Evolutionary conservation across 2,329 filamentous ascomycete species (phyloP), one percentile per base, ranked within the genome.

Genomic region (Colletotrichum falcatum): DNA sequence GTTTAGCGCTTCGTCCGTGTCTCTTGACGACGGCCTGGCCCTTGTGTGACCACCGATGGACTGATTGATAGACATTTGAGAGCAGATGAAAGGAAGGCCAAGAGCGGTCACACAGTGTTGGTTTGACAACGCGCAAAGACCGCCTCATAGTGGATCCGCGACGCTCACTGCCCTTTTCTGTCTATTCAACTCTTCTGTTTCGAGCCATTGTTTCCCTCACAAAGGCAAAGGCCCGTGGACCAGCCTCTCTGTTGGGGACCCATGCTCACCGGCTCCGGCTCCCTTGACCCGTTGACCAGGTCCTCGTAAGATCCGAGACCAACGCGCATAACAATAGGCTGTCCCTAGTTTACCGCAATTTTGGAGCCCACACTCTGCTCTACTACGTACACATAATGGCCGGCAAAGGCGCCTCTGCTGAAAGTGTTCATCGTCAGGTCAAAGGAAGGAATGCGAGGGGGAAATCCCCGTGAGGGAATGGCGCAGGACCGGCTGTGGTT

Each of bases 241-340:
- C 37, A 35, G 18, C 42, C 14, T n/a, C 44, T 23, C 33, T 28
- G 30, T 53, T 23, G 23, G 30, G 54, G 39, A n/a, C 20, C 55
- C 63, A 18, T 62, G 56, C 44, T 62, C 42, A 39, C 67, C 56
- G 63, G 56, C 58, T 62, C 49, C 67, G 67, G 63, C 58, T 70
- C n/a, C 67, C 35, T 58, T 61, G 44, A 35, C 49, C 67, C 56
- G 63, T 66, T 51, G 56, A 66, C 67, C 63, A 51, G 67, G 67
- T 61, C 28, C 42, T 49, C 28, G 58, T 62, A 28, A 44, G 55
- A 61, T 58, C 67, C 67, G 64, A 70, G 49, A 53, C 63, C 64
- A 59, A 66, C 67, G 48, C 55, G 49, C 51, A 60, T 18, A 26
- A 20, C 28, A 54, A 54, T 30, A 28, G 26, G n/a, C 11, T 53